Evolutionary conservation across 805 yeast genomes (phyloP).

Genomic region (Myxozyma melibiosi): DNA sequence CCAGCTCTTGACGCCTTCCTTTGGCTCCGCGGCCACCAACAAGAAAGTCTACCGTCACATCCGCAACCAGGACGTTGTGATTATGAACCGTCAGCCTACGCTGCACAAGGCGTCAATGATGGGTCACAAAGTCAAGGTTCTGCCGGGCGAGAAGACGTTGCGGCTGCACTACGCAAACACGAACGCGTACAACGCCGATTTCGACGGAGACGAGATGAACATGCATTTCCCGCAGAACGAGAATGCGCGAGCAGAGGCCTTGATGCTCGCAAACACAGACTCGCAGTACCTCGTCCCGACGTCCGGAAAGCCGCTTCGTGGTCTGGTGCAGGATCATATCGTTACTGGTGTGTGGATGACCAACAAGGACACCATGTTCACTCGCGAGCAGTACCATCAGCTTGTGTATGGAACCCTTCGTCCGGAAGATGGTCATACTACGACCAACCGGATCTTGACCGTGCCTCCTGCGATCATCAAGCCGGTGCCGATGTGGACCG

Average conservation of each 20-base stretch:
- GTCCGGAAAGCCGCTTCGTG: constrained; percentile 97
- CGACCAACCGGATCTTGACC: constrained; percentile 63
- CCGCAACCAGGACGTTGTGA: constrained; percentile 89
- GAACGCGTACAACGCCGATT: constrained; percentile 98
- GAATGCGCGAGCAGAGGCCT: constrained; percentile 94
- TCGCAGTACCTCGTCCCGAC: constrained; percentile 98
- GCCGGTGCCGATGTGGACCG: constrained; percentile 95
- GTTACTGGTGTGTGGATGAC: constrained; percentile 99
- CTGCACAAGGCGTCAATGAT: constrained; percentile 99
- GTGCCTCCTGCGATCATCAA: constrained; percentile 87
- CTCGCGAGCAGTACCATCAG: constrained; percentile 91
- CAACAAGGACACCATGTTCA: constrained; percentile 85
- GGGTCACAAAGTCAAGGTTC: constrained; percentile 97
- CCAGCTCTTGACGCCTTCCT: constrained; percentile 81
- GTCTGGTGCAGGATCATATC: constrained; percentile 97
- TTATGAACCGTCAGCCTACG: constrained; percentile 99
- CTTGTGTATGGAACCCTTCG: constrained; percentile 89
- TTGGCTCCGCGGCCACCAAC: constrained; percentile 50
- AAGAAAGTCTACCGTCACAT: constrained; percentile 95
- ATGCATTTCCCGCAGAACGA: constrained; percentile 99
- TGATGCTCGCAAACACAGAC: constrained; percentile 93
- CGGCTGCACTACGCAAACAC: constrained; percentile 98
- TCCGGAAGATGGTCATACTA: constrained; percentile 96
- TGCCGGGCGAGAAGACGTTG: constrained; percentile 96
- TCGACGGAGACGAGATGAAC: constrained; percentile 99